Evolutionary conservation across 164 flowering plant species (phyloP).

Genomic region (Santalum album): DNA sequence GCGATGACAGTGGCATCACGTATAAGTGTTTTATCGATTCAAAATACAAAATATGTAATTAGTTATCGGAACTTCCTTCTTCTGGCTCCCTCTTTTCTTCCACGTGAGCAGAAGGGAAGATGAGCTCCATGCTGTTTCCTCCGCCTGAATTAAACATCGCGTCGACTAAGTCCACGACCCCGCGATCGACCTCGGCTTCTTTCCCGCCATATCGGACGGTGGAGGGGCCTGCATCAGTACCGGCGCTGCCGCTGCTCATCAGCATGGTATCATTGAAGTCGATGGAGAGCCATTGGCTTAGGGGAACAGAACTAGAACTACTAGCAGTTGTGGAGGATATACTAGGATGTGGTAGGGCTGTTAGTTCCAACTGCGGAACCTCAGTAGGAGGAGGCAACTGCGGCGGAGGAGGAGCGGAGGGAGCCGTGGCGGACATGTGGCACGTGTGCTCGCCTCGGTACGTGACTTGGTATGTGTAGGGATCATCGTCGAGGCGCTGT

Average conservation of each 20-base stretch:
- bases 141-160: slow-evolving; percentile 63
- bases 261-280: slow-evolving; percentile 1
- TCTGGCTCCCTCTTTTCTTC: slow-evolving; percentile 6
- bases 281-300: slow-evolving; percentile 15
- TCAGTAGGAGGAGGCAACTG: slow-evolving; percentile 1
- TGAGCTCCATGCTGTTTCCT: slow-evolving; percentile 61
- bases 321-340: too few species aligned
- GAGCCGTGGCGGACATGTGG: slow-evolving; percentile 45
- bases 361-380: neutral
- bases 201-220: slow-evolving; percentile 7
- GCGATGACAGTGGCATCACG: too few species aligned
- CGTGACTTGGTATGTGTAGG: slow-evolving; percentile 47
- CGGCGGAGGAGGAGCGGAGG: slow-evolving; percentile 22
- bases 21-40: too few species aligned
- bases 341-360: neutral
- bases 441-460: slow-evolving; percentile 68
- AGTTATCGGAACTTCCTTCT: too few species aligned
- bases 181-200: slow-evolving; percentile 15
- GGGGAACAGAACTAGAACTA: neutral
- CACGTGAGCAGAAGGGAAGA: slow-evolving; percentile 33
- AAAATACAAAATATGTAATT: too few species aligned
- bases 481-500: slow-evolving; percentile 63
- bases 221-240: slow-evolving; percentile 15
- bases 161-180: slow-evolving; percentile 50
- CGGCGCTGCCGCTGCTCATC: neutral